These are phyloP conservation scores for Collybia sordida DNA, from an alignment of 768 basidiomycete species.

Conservation along the genomic window DNA sequence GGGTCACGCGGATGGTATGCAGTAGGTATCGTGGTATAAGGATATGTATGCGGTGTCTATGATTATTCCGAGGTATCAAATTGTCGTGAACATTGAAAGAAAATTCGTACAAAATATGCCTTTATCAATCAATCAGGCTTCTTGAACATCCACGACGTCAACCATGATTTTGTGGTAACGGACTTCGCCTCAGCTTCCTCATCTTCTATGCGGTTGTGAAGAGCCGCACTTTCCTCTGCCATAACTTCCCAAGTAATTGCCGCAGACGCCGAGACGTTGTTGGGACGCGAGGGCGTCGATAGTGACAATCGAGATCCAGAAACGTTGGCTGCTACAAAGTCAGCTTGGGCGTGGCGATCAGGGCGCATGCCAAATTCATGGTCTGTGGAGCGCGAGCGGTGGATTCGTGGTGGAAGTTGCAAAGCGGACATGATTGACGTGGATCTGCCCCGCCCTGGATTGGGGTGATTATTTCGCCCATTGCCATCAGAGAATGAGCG, in stretches of 20 bases:
- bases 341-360: conserved; percentile 44
- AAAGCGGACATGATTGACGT: conserved; percentile 36
- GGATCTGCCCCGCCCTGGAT: conserved; percentile 27
- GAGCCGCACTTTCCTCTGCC: conserved; percentile 64
- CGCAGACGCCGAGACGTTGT: conserved; percentile 54
- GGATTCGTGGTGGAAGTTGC: conserved; percentile 24
- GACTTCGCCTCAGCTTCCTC: conserved; percentile 54
- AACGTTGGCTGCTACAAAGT: conserved; percentile 34
- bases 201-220: conserved; percentile 49
- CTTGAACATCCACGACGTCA: conserved; percentile 68
- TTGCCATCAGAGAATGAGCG: conserved; percentile 31
- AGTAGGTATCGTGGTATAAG: conserved; percentile 18
- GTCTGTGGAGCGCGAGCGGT: conserved; percentile 30
- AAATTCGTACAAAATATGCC: conserved; percentile 19
- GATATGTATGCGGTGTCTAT: conserved; percentile 22
- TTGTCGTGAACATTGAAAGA: conserved; percentile 23
- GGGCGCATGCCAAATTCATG: conserved; percentile 37
- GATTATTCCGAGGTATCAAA: conserved; percentile 41
- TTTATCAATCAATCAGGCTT: conserved; percentile 26
- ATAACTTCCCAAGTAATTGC: conserved; percentile 70
- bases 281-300: conserved; percentile 24
- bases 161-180: conserved; percentile 52
- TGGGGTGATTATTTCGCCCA: background rate
- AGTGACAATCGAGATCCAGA: conserved; percentile 38
- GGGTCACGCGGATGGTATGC: conserved; percentile 23